Evolutionary conservation across 306 rosid species (phyloP).

Genomic region (Begonia masoniana): DNA sequence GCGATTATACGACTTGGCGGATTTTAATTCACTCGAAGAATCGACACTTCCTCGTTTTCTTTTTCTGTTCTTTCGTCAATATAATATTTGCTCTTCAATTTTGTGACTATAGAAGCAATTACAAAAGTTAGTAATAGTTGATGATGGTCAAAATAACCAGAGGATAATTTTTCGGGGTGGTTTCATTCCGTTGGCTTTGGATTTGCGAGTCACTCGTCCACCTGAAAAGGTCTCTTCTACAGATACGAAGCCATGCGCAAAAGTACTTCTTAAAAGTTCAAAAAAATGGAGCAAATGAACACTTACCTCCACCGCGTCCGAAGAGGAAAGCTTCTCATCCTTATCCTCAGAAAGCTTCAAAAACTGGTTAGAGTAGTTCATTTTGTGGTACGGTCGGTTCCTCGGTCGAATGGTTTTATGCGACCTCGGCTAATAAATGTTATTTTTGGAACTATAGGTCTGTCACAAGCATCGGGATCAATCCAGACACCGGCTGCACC

Average conservation of each 20-base stretch:
- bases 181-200: constrained; percentile 1
- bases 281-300: constrained; percentile 79
- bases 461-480: constrained; percentile 43
- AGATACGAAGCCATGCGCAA: constrained; percentile 98
- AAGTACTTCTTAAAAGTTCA: constrained; percentile 94
- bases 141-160: no score
- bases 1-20: no score
- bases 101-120: no score
- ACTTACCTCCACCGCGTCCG: constrained; percentile 97
- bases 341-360: constrained; percentile 93
- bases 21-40: no score
- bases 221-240: constrained; percentile 6
- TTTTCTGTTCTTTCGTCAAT: no score
- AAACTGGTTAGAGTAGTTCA: constrained; percentile 37
- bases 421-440: constrained; percentile 13
- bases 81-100: no score
- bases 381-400: constrained; percentile 3
- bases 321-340: constrained; percentile 95
- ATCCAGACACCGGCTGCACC: constrained; percentile 53
- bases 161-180: no score
- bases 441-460: constrained; percentile 35
- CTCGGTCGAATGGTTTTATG: no score
- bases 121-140: no score
- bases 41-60: no score
- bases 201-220: neutral